A percentile compares a stretch with the other conserved stretches of the same genome.
phyloP scores from a whole-genome alignment of 2,329 filamentous ascomycete genomes.

The Fusarium sp. region DNA sequence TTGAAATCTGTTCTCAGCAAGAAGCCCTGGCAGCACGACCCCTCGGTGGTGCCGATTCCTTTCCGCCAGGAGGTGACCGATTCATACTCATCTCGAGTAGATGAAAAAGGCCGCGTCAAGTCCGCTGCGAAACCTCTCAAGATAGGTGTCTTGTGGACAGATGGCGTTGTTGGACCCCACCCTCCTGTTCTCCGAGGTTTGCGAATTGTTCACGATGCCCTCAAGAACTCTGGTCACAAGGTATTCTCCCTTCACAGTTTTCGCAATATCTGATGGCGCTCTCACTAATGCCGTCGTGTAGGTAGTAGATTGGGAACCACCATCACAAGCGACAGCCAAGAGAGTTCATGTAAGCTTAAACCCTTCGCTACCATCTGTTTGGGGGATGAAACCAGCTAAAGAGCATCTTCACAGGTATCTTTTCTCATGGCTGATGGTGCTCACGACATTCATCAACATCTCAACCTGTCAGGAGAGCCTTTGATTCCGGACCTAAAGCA shows the following conservation, averaged over 20 bases:
- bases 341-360: slow-evolving; percentile 9
- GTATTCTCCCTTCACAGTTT: slow-evolving; percentile 12
- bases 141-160: slow-evolving; percentile 66
- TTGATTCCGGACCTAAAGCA: slow-evolving; percentile 55
- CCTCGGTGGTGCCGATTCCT: slow-evolving; percentile 72
- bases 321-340: slow-evolving; percentile 18
- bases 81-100: slow-evolving; percentile 51
- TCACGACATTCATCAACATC: slow-evolving; percentile 56
- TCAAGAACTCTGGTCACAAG: slow-evolving; percentile 54
- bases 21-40: slow-evolving; percentile 75
- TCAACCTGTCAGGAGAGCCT: slow-evolving; percentile 67
- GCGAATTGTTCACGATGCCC: background rate
- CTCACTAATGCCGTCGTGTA: slow-evolving; percentile 30
- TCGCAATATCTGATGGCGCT: too few relatives aligned
- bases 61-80: slow-evolving; percentile 66
- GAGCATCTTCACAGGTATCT: slow-evolving; percentile 22
- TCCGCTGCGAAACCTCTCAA: slow-evolving; percentile 53
- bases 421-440: slow-evolving; percentile 50
- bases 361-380: too few relatives aligned
- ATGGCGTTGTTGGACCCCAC: slow-evolving; percentile 63
- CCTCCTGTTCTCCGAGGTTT: slow-evolving; percentile 65
- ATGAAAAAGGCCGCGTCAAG: background rate
- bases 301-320: slow-evolving; percentile 40
- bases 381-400: background rate
- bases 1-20: slow-evolving; percentile 67